These are phyloP conservation scores for Aspergillus nidulans DNA, from an alignment of 495 filamentous ascomycete species.

Conservation along the genomic window DNA sequence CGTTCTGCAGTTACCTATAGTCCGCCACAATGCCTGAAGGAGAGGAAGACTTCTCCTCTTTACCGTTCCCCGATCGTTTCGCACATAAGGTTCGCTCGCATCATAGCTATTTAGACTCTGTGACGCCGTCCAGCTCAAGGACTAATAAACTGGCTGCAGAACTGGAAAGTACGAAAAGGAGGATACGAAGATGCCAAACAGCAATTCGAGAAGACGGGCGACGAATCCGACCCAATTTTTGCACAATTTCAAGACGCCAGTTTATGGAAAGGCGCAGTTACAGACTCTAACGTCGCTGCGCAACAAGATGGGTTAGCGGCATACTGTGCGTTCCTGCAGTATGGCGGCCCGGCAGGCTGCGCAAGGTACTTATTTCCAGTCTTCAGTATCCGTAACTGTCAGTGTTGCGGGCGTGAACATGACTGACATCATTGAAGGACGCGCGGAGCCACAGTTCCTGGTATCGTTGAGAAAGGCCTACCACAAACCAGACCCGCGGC, in stretches of 20 bases:
- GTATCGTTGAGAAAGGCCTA: constrained; percentile 90
- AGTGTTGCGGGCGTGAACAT: background rate
- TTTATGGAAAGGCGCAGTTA: constrained; percentile 87
- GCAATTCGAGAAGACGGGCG: constrained; percentile 76
- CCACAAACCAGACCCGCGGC: constrained; percentile 79
- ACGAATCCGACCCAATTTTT: constrained; percentile 84
- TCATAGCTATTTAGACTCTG: background rate
- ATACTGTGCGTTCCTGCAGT: constrained; percentile 86
- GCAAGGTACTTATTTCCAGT: constrained; percentile 50
- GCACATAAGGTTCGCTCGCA: constrained; percentile 68
- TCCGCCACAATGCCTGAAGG: constrained; percentile 44
- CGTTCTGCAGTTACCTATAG: constrained; percentile 6
- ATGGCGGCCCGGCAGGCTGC: constrained; percentile 72
- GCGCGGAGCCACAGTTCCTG: constrained; percentile 63
- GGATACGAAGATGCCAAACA: constrained; percentile 91
- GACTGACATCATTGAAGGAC: constrained; percentile 48
- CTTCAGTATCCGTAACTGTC: background rate
- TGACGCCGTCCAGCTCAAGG: background rate
- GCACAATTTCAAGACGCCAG: constrained; percentile 79
- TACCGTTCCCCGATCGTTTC: constrained; percentile 79
- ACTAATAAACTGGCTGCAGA: constrained; percentile 42
- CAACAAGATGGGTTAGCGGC: constrained; percentile 88
- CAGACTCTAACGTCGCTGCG: constrained; percentile 95
- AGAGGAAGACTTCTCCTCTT: constrained; percentile 79
- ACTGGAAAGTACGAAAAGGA: constrained; percentile 96